Percentiles rank a stretch among this genome's conserved stretches.
Conservation (phyloP, 352 stramenopile species). For the Pythium phragmitis region DNA sequence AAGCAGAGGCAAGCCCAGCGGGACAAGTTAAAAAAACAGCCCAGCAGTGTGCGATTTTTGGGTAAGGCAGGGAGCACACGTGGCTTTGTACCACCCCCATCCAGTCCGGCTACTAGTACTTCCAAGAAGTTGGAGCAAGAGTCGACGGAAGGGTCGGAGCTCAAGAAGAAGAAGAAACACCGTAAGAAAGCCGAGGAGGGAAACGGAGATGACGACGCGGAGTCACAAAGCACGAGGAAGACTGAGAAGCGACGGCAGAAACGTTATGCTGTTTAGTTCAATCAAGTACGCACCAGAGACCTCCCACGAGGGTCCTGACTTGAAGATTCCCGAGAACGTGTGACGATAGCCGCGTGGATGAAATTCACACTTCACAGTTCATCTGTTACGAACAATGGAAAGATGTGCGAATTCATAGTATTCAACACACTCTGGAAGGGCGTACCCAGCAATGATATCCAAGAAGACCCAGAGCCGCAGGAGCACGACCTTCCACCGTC, state of each 20-base stretch:
- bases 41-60: constrained; percentile 19
- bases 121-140: constrained; percentile 5
- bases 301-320: neutral
- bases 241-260: constrained; percentile 13
- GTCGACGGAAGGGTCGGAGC: neutral
- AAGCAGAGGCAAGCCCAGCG: constrained; percentile 78
- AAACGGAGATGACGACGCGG: constrained; percentile 1
- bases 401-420: neutral
- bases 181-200: constrained; percentile 14
- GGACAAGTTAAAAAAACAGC: constrained; percentile 76
- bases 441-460: neutral
- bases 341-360: neutral
- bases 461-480: neutral
- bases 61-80: constrained; percentile 21
- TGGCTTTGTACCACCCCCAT: neutral
- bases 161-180: constrained; percentile 28
- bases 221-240: neutral
- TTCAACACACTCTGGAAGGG: neutral
- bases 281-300: neutral
- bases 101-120: neutral
- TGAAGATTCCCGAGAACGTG: neutral
- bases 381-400: too few species aligned
- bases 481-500: neutral
- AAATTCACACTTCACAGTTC: too few species aligned
- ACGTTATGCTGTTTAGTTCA: neutral